Conservation (phyloP, 495 filamentous ascomycete genomes). For the Tirmania nivea region DNA sequence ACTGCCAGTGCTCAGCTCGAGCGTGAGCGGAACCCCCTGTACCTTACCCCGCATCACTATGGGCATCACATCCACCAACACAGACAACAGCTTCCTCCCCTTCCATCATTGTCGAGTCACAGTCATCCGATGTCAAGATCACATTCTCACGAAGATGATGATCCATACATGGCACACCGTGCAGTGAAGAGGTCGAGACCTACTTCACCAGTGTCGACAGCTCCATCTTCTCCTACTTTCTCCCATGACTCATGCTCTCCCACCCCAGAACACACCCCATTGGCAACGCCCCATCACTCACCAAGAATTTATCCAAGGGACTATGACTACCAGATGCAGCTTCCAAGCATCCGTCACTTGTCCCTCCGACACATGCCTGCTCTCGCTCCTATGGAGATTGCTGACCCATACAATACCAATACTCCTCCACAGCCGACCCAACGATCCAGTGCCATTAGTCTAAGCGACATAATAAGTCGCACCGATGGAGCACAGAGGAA, state of each 20-base stretch:
- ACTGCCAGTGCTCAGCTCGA: conserved; percentile 73
- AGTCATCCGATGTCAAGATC: conserved; percentile 70
- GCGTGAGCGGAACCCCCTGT: conserved; percentile 37
- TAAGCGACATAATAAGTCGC: conserved; percentile 67
- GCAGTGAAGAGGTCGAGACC: conserved; percentile 72
- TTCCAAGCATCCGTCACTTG: conserved; percentile 76
- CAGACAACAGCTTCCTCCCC: conserved; percentile 44
- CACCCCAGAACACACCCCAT: conserved; percentile 87
- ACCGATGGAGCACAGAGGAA: conserved; percentile 76
- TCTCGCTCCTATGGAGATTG: conserved; percentile 71
- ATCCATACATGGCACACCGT: conserved; percentile 41
- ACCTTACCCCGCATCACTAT: conserved; percentile 34
- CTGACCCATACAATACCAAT: conserved; percentile 27
- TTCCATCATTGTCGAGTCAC: conserved; percentile 49
- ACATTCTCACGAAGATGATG: conserved; percentile 68
- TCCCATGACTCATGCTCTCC: conserved; percentile 91
- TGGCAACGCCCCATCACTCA: conserved; percentile 89
- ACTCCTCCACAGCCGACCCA: conserved; percentile 24
- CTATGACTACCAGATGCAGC: conserved; percentile 40
- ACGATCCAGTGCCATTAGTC: conserved; percentile 35
- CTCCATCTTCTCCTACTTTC: conserved; percentile 92
- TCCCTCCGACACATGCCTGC: conserved; percentile 75
- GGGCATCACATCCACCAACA: conserved; percentile 30
- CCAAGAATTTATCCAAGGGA: conserved; percentile 64
- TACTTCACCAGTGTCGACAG: conserved; percentile 82